Percentiles rank a stretch among this genome's conserved stretches.
Evolutionary conservation across 257 asterid species (phyloP).

Genomic region (Fraxinus pennsylvanica): DNA sequence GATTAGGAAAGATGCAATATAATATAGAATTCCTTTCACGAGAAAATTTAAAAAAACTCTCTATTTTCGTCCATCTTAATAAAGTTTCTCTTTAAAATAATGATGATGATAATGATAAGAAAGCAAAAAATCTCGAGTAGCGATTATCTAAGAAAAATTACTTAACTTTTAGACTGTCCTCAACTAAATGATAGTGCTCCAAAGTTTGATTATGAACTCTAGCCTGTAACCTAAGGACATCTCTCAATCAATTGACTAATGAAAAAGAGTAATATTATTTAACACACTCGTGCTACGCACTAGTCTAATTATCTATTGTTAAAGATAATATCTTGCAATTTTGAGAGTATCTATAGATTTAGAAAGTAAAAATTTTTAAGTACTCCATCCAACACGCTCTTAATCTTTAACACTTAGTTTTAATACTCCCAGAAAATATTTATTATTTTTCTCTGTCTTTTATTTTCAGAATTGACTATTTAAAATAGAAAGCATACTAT

Average conservation of each 20-base stretch:
- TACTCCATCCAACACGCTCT: no score
- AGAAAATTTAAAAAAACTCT: background rate
- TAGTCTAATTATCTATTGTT: no score
- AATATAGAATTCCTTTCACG: background rate
- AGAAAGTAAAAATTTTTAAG: no score
- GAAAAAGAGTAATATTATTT: background rate
- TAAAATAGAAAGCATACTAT: no score
- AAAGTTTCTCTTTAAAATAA: background rate
- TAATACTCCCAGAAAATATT: no score
- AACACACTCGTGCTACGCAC: no score
- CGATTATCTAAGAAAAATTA: background rate
- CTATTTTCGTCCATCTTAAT: background rate
- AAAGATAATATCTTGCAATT: no score
- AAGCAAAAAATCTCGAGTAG: background rate
- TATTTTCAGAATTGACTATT: no score
- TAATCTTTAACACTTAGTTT: no score
- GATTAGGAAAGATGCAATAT: background rate
- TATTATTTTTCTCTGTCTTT: no score
- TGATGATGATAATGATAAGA: background rate
- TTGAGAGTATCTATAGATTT: no score
- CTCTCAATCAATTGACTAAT: conserved; percentile 16
- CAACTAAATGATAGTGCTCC: background rate
- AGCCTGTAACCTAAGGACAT: conserved; percentile 28
- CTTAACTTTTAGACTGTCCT: background rate
- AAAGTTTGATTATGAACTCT: conserved; percentile 17